Conservation (phyloP, 2,329 filamentous ascomycete species). For the Diaporthe ampelina region DNA sequence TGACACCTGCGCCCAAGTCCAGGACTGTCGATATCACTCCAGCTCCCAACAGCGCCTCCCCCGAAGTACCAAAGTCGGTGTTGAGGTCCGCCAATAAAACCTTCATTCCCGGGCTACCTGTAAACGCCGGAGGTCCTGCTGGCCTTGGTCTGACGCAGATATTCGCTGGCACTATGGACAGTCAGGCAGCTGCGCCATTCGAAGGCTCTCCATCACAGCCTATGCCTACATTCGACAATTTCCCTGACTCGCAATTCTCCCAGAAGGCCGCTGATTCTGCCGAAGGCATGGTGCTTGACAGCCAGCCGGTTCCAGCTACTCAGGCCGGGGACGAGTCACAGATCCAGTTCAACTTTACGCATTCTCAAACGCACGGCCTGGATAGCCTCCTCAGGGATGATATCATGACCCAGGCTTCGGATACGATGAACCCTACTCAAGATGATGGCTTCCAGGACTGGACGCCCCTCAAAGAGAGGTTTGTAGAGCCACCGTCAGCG, state of each 20-base stretch:
- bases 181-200: constrained; percentile 54
- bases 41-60: constrained; percentile 60
- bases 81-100: constrained; percentile 77
- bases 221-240: constrained; percentile 70
- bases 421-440: constrained; percentile 82
- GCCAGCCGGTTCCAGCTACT: constrained; percentile 51
- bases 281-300: constrained; percentile 66
- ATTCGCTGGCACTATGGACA: constrained; percentile 90
- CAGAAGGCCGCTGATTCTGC: constrained; percentile 68
- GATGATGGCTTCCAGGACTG: constrained; percentile 82
- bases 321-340: constrained; percentile 48
- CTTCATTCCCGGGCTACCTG: constrained; percentile 78
- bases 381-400: constrained; percentile 67
- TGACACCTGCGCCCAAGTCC: constrained; percentile 35
- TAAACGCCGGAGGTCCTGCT: constrained; percentile 66
- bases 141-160: constrained; percentile 88
- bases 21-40: constrained; percentile 46
- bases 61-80: constrained; percentile 72
- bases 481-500: constrained; percentile 74
- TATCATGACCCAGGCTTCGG: constrained; percentile 73
- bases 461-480: constrained; percentile 78
- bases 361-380: constrained; percentile 72
- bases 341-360: constrained; percentile 70
- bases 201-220: constrained; percentile 58
- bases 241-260: constrained; percentile 73